Percentiles rank a stretch among this genome's conserved stretches.
phyloP scores from a whole-genome alignment of 2,329 filamentous ascomycete species.

The Phaeosphaeria sp. region DNA sequence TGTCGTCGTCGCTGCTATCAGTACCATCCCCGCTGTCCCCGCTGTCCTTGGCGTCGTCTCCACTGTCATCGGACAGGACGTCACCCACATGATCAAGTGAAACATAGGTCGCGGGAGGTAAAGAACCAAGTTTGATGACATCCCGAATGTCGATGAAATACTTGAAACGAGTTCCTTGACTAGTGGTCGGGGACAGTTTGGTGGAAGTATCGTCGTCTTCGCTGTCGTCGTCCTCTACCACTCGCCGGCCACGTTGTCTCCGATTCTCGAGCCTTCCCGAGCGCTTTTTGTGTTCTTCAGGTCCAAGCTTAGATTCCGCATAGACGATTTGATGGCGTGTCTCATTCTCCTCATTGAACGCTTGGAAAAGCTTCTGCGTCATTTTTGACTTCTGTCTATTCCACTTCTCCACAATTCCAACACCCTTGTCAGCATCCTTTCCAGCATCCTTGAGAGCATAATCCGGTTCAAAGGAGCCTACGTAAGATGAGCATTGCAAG shows the following conservation, averaged over 20 bases:
- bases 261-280: slow-evolving; percentile 20
- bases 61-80: not conserved
- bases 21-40: not conserved
- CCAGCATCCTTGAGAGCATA: slow-evolving; percentile 15
- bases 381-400: slow-evolving; percentile 12
- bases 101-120: not conserved
- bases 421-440: slow-evolving; percentile 15
- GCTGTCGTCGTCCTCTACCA: slow-evolving; percentile 10
- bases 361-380: slow-evolving; percentile 5
- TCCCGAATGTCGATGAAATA: not conserved
- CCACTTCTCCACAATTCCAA: slow-evolving; percentile 18
- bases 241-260: slow-evolving; percentile 21
- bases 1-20: not conserved
- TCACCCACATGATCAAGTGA: not conserved
- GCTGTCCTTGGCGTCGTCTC: not conserved
- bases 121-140: not conserved
- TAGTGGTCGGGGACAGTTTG: not conserved
- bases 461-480: slow-evolving; percentile 38
- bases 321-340: not conserved
- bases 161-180: not conserved
- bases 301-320: slow-evolving; percentile 12
- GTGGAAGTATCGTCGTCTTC: slow-evolving; percentile 13
- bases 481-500: not conserved
- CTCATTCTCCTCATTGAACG: slow-evolving; percentile 16
- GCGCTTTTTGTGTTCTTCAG: slow-evolving; percentile 2